Base-by-base conservation (phyloP, 495 filamentous ascomycete genomes). In the Tuber brumale region DNA sequence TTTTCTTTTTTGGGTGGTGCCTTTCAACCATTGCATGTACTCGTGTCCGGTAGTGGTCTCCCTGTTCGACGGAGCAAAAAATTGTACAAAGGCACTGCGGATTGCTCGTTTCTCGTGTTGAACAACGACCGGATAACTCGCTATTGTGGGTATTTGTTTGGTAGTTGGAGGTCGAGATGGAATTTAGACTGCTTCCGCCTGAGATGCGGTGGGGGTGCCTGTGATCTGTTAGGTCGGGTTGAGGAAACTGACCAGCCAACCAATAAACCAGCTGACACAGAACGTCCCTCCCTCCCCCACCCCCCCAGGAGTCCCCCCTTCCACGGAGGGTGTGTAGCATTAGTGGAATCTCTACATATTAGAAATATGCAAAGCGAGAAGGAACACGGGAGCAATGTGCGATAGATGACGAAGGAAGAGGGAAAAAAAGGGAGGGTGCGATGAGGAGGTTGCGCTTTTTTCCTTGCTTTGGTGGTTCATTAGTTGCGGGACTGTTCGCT, bases 21-120 rank as follows among this genome's bases (percentile, higher is more conserved):
- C 57, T 66, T 14, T 35, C 27, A 16, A 35, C 4, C n/a, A 31
- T 18, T 66, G 57, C 12, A 66, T 18, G 31, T 66, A 31, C 14
- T 35, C 51, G 10, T 57, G 3, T 35, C 31, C 31, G 27, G 5
- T 7, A 7, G 9, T 0, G 10, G 23, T 0, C n/a, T 14, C 14
- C 51, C 9, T n/a, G 23, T 51, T 51, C 23, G 10, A 57, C 21
- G 14, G 10, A 57, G 12, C 7, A 14, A 27, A 14, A 3, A 1
- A 1, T 0, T 3, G 1, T 3, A 23, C 9, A 31, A 6, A 16
- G 10, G n/a, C n/a, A 16, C 14, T 16, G n/a, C 0, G 12, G 31
- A 31, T 1, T 31, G 4, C 0, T n/a, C 2, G 16, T 61, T 27
- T 6, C 12, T 2, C 8, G 16, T 18, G 27, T 27, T 5, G 31